phyloP scores from a whole-genome alignment of 1,284 basidiomycete species.

The Cutaneotrichosporon daszewskae region DNA sequence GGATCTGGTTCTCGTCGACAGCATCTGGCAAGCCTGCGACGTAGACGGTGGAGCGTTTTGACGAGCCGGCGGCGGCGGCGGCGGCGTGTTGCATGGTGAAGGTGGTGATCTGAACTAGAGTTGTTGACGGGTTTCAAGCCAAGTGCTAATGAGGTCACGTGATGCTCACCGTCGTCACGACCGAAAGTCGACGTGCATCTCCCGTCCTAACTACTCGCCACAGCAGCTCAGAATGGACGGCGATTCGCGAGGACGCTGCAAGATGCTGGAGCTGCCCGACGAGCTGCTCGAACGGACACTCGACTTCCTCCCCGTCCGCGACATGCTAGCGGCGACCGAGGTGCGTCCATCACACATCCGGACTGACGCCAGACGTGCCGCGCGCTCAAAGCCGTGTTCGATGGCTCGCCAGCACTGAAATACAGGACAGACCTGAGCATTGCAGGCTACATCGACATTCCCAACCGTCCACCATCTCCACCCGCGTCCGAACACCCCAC shows the following conservation, averaged over 20 bases:
- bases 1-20: slow-evolving; percentile 42
- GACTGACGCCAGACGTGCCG: slow-evolving; percentile 9
- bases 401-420: slow-evolving; percentile 3
- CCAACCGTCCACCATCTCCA: slow-evolving; percentile 1
- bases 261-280: slow-evolving; percentile 3
- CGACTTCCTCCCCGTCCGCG: not conserved
- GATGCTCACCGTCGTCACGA: too few relatives aligned
- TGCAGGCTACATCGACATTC: slow-evolving; percentile 5
- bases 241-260: too few relatives aligned
- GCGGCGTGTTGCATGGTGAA: too few relatives aligned
- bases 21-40: slow-evolving; percentile 38
- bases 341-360: not conserved
- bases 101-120: not conserved
- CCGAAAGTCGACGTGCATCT: too few relatives aligned
- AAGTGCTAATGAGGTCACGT: too few relatives aligned
- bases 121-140: not conserved
- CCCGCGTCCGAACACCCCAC: not conserved
- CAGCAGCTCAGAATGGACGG: too few relatives aligned
- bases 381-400: not conserved
- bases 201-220: too few relatives aligned
- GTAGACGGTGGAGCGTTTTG: slow-evolving; percentile 40
- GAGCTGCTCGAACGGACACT: slow-evolving; percentile 9
- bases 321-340: not conserved
- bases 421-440: slow-evolving; percentile 4
- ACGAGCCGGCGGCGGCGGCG: too few relatives aligned